A percentile compares a stretch with the other conserved stretches of the same genome.
Conservation (phyloP, 768 basidiomycete species). For the Pleurotus giganteus region DNA sequence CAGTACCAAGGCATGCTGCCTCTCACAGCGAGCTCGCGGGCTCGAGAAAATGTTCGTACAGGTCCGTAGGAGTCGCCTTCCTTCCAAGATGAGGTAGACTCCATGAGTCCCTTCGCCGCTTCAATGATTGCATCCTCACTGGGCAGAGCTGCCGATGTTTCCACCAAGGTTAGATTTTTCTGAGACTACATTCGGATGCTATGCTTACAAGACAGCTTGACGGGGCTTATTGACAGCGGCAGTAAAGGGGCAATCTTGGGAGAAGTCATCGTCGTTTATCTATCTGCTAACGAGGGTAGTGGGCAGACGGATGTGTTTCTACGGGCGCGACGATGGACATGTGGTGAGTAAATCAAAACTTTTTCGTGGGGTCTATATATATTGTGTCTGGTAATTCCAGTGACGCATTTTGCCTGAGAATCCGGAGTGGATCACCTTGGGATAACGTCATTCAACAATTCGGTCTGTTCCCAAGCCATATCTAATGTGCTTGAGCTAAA, state of each 20-base stretch:
- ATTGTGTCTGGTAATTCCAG: neutral
- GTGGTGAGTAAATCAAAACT: neutral
- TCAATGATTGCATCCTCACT: constrained; percentile 42
- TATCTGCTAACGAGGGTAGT: neutral
- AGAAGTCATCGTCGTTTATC: neutral
- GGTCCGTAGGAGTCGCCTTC: constrained; percentile 42
- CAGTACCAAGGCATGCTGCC: constrained; percentile 46
- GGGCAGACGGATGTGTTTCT: neutral
- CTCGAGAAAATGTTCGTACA: constrained; percentile 41
- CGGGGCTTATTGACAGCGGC: neutral
- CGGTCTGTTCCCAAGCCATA: neutral
- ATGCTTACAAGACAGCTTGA: neutral
- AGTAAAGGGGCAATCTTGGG: neutral
- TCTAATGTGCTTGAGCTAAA: neutral
- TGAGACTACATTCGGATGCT: neutral
- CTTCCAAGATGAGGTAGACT: constrained; percentile 48
- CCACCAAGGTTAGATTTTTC: neutral
- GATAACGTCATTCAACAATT: neutral
- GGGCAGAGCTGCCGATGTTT: constrained; percentile 42
- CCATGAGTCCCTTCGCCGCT: constrained; percentile 42
- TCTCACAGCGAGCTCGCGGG: constrained; percentile 33
- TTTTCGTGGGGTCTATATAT: neutral
- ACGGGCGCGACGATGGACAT: neutral
- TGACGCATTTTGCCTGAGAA: neutral
- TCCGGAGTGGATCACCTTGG: neutral